Percentiles rank a stretch among this genome's conserved stretches.
These are phyloP conservation scores for Russula sp. DNA, from an alignment of 768 basidiomycete genomes.

Conservation along the genomic window DNA sequence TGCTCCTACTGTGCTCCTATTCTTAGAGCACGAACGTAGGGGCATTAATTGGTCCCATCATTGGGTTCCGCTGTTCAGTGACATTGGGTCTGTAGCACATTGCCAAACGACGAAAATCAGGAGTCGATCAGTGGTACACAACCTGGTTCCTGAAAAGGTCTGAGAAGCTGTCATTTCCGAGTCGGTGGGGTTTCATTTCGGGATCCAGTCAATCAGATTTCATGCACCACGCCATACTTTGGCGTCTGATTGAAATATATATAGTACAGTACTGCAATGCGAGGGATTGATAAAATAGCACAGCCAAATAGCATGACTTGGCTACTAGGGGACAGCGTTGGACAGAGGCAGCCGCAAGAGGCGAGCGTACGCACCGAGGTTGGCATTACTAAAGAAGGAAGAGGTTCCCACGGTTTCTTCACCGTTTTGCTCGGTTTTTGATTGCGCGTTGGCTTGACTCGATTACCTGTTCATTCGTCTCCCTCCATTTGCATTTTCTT, in stretches of 20 bases:
- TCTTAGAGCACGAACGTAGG: neutral
- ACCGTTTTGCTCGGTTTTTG: neutral
- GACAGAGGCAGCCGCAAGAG: neutral
- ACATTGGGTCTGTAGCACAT: too few relatives aligned
- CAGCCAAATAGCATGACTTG: too few relatives aligned
- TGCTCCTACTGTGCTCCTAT: neutral
- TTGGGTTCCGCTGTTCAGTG: too few relatives aligned
- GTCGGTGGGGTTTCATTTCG: neutral
- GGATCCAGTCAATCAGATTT: neutral
- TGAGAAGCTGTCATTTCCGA: neutral
- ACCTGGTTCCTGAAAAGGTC: neutral
- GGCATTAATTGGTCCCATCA: too few relatives aligned
- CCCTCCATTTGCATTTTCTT: neutral
- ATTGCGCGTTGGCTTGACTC: slow-evolving; percentile 11
- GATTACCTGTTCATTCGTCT: slow-evolving; percentile 8
- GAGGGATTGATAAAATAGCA: too few relatives aligned
- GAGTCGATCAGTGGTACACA: too few relatives aligned
- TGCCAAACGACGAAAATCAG: too few relatives aligned
- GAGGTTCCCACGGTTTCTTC: slow-evolving; percentile 14
- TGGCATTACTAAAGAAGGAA: neutral
- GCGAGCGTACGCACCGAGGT: neutral
- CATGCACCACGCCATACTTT: neutral
- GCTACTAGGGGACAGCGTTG: too few relatives aligned
- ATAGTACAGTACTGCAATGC: too few relatives aligned
- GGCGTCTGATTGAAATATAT: too few relatives aligned